These are phyloP conservation scores for Thalassia testudinum DNA, from an alignment of 116 monocot species.

Conservation along the genomic window DNA sequence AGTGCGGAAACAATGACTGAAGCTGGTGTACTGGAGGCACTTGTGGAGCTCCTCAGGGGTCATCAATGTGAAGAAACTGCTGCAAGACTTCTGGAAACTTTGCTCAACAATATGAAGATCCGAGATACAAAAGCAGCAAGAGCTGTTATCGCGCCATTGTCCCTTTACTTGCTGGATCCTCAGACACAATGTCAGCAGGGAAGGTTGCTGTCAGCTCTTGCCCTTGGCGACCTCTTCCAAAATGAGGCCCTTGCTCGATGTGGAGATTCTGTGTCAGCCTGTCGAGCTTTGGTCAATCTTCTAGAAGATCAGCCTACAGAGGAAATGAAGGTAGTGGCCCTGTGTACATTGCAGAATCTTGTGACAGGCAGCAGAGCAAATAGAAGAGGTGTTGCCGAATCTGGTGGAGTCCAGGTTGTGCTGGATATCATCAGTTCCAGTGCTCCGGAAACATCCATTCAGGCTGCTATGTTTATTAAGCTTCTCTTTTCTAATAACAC, in stretches of 20 bases:
- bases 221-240: constrained; percentile 96
- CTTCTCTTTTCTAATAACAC: constrained; percentile 90
- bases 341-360: constrained; percentile 90
- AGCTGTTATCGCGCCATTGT: constrained; percentile 66
- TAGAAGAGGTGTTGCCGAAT: constrained; percentile 98
- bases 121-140: constrained; percentile 85
- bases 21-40: constrained; percentile 85
- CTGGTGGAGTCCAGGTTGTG: constrained; percentile 95
- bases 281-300: constrained; percentile 91
- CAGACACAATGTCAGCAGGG: constrained; percentile 98
- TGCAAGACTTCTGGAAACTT: constrained; percentile 79
- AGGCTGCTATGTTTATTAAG: constrained; percentile 96
- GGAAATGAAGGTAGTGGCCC: constrained; percentile 97
- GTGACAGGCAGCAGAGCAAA: constrained; percentile 86
- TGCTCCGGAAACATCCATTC: constrained; percentile 80
- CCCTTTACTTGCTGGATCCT: constrained; percentile 91
- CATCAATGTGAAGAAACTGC: constrained; percentile 92
- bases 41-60: constrained; percentile 66
- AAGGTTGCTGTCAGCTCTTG: constrained; percentile 78
- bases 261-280: constrained; percentile 85
- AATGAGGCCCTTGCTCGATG: constrained; percentile 80
- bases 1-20: constrained; percentile 98
- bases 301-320: constrained; percentile 96
- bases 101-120: constrained; percentile 88
- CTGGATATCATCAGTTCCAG: constrained; percentile 78